Conservation (phyloP, 2,329 filamentous ascomycete genomes). For the Aureobasidium namibiae region DNA sequence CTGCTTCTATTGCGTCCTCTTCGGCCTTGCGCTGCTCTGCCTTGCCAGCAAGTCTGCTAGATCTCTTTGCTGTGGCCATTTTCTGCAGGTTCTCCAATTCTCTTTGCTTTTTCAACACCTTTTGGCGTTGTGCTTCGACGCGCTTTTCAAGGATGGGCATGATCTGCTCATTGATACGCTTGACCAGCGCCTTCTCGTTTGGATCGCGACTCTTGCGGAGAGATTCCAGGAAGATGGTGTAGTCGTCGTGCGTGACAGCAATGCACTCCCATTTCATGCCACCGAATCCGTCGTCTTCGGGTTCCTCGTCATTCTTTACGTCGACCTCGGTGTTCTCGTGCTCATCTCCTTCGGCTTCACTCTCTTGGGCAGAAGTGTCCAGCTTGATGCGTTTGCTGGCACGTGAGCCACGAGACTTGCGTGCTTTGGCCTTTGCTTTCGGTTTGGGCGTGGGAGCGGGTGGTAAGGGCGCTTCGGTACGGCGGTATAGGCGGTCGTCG, state of each 20-base stretch:
- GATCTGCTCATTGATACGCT: slow-evolving; percentile 66
- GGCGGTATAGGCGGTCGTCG: slow-evolving; percentile 85
- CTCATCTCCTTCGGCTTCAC: slow-evolving; percentile 34
- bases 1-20: slow-evolving; percentile 61
- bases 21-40: slow-evolving; percentile 69
- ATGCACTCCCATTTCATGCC: slow-evolving; percentile 86
- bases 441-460: slow-evolving; percentile 48
- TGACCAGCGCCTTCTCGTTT: slow-evolving; percentile 73
- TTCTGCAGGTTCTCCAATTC: slow-evolving; percentile 77
- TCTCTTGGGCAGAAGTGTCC: slow-evolving; percentile 37
- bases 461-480: slow-evolving; percentile 64
- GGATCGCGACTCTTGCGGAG: slow-evolving; percentile 70
- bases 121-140: slow-evolving; percentile 59
- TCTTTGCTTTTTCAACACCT: slow-evolving; percentile 65
- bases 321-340: slow-evolving; percentile 24
- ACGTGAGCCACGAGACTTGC: slow-evolving; percentile 49
- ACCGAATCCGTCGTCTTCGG: slow-evolving; percentile 49
- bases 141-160: slow-evolving; percentile 77
- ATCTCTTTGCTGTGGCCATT: slow-evolving; percentile 88
- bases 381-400: slow-evolving; percentile 65
- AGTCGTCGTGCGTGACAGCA: slow-evolving; percentile 72
- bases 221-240: slow-evolving; percentile 59
- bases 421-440: slow-evolving; percentile 36
- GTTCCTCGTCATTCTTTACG: slow-evolving; percentile 24
- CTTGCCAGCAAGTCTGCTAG: slow-evolving; percentile 77